Conservation (phyloP, 2,329 filamentous ascomycete species). For the Fusarium tuaranense region DNA sequence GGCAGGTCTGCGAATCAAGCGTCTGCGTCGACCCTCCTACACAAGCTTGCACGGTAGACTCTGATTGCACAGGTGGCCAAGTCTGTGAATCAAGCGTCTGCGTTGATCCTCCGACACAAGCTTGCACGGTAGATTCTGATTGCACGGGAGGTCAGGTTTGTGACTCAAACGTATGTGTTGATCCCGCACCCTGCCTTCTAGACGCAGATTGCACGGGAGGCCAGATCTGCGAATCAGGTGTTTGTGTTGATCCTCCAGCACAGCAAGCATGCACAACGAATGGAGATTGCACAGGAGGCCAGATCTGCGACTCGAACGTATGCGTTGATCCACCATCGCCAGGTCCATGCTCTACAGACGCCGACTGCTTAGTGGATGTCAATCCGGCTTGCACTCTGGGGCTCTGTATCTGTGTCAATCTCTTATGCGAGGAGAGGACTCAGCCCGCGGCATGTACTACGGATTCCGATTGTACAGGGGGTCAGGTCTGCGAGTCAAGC, state of each 20-base stretch:
- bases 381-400: not conserved
- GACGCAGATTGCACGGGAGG: not conserved
- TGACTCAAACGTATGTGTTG: conserved; percentile 14
- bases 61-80: not conserved
- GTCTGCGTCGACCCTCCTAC: no score
- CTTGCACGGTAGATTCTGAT: conserved; percentile 1
- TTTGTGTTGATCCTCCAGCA: not conserved
- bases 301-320: conserved; percentile 10
- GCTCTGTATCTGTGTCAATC: not conserved
- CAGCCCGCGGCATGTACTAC: not conserved
- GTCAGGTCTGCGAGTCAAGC: not conserved
- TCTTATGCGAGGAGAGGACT: not conserved
- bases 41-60: not conserved
- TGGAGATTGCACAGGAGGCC: conserved; percentile 5
- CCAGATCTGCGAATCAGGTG: not conserved
- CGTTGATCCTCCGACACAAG: not conserved
- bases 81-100: not conserved
- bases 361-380: not conserved
- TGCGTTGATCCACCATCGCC: not conserved
- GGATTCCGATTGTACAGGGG: not conserved
- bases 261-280: not conserved
- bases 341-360: not conserved
- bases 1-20: no score
- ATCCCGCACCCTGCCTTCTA: not conserved
- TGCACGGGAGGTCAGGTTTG: not conserved